Percentiles rank a stretch among this genome's conserved stretches.
phyloP scores from a whole-genome alignment of 192 early-diverging fungal genomes.

The Backusella tarrabulga region DNA sequence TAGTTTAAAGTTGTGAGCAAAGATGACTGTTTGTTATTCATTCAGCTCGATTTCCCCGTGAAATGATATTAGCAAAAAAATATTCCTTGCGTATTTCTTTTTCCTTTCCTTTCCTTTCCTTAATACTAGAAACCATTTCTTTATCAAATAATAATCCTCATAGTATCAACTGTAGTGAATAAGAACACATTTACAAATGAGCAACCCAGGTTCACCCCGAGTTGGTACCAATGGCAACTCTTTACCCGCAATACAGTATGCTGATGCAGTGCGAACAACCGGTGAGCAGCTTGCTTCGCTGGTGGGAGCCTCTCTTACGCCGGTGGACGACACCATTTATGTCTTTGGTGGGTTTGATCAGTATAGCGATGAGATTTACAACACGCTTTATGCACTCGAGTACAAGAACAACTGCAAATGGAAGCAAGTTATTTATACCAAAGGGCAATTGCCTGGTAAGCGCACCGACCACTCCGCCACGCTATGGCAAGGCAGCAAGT shows the following conservation, averaged over 20 bases:
- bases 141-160: not conserved
- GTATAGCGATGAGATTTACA: slow-evolving; percentile 68
- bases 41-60: not conserved
- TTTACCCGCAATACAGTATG: not conserved
- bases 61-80: not conserved
- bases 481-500: slow-evolving; percentile 53
- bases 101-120: not conserved
- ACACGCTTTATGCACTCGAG: slow-evolving; percentile 55
- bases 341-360: slow-evolving; percentile 64
- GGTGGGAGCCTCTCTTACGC: slow-evolving; percentile 44
- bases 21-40: not conserved
- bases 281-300: slow-evolving; percentile 36
- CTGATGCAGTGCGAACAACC: slow-evolving; percentile 5
- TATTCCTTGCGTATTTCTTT: not conserved
- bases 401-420: slow-evolving; percentile 41
- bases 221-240: not conserved
- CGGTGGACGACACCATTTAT: slow-evolving; percentile 41
- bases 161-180: not conserved
- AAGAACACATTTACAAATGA: not conserved
- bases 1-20: not conserved
- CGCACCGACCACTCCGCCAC: slow-evolving; percentile 63
- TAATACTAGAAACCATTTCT: no score
- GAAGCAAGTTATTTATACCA: slow-evolving; percentile 50
- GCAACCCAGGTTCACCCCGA: slow-evolving; percentile 4
- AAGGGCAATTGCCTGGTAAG: slow-evolving; percentile 44